These are phyloP conservation scores for Scopulariopsis brevicaulis DNA, from an alignment of 2,329 filamentous ascomycete genomes.

Conservation along the genomic window DNA sequence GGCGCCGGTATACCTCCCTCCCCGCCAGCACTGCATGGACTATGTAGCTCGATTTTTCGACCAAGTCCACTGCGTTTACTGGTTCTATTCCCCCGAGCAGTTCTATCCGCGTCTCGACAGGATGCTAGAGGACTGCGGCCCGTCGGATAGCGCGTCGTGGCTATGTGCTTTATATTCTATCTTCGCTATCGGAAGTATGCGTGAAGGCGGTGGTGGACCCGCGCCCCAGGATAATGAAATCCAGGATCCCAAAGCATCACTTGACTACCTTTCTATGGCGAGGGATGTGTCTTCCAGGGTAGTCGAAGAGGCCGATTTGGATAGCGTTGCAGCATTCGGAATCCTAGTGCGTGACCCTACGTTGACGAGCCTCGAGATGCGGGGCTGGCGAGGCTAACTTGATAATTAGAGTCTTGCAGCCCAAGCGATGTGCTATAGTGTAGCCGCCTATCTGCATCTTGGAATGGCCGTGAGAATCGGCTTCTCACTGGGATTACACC, in stretches of 20 bases:
- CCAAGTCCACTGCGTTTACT: slow-evolving; percentile 1
- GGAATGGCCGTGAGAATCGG: slow-evolving; percentile 1
- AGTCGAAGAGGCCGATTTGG: background rate
- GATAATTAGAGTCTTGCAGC: background rate
- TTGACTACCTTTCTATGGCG: background rate
- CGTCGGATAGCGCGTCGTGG: background rate
- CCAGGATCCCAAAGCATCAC: background rate
- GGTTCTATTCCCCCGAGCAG: slow-evolving; percentile 1
- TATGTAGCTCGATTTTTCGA: slow-evolving; percentile 2
- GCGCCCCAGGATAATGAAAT: background rate
- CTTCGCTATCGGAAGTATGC: slow-evolving; percentile 1
- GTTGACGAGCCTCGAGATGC: too few species aligned
- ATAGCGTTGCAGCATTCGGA: background rate
- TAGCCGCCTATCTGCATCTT: background rate
- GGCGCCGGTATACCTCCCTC: background rate
- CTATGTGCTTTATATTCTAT: slow-evolving; percentile 1
- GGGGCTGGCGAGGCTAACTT: background rate
- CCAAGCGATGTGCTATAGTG: slow-evolving; percentile 1
- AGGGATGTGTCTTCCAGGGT: background rate
- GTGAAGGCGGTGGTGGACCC: background rate
- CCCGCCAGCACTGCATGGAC: background rate
- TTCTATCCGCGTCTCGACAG: slow-evolving; percentile 1
- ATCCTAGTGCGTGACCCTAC: background rate
- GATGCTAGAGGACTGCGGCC: background rate
- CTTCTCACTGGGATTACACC: slow-evolving; percentile 1